These are phyloP conservation scores for Fusarium ambrosium DNA, from an alignment of 2,329 filamentous ascomycete species.

Conservation along the genomic window DNA sequence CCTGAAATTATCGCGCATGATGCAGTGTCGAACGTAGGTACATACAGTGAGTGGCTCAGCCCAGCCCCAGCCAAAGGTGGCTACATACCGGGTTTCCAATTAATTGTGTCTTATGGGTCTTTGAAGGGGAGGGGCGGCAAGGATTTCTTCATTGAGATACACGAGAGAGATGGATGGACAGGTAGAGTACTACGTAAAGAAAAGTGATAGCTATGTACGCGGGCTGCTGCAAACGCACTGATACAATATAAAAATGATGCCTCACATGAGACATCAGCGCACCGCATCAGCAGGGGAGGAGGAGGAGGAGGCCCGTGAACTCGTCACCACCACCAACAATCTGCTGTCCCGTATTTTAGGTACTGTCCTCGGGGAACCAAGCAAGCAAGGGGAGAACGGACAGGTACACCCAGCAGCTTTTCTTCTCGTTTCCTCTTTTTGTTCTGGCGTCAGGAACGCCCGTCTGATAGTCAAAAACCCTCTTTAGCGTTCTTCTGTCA, in stretches of 20 bases:
- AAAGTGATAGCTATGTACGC: no score
- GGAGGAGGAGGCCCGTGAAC: not conserved
- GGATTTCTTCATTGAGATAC: not conserved
- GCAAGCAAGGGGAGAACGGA: not conserved
- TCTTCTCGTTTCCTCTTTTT: not conserved
- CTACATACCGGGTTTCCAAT: slow-evolving; percentile 1
- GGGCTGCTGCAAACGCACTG: slow-evolving; percentile 7
- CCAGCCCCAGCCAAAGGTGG: not conserved
- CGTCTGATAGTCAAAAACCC: not conserved
- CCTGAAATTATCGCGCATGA: slow-evolving; percentile 9
- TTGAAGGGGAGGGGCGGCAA: not conserved
- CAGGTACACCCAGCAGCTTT: not conserved
- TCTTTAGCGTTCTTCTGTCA: not conserved
- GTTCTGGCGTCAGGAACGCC: slow-evolving; percentile 31
- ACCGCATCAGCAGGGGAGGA: slow-evolving; percentile 19
- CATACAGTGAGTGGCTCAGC: not conserved
- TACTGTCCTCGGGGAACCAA: not conserved
- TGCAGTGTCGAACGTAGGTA: not conserved
- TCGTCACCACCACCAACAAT: not conserved
- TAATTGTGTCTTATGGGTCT: not conserved
- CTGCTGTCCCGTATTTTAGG: not conserved
- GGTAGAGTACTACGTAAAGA: no score
- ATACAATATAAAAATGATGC: not conserved
- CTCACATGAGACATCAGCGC: slow-evolving; percentile 30
- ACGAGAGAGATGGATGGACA: not conserved